Evolutionary conservation across 2,329 filamentous ascomycete genomes (phyloP).

Genomic region (Aspergillus fischeri): DNA sequence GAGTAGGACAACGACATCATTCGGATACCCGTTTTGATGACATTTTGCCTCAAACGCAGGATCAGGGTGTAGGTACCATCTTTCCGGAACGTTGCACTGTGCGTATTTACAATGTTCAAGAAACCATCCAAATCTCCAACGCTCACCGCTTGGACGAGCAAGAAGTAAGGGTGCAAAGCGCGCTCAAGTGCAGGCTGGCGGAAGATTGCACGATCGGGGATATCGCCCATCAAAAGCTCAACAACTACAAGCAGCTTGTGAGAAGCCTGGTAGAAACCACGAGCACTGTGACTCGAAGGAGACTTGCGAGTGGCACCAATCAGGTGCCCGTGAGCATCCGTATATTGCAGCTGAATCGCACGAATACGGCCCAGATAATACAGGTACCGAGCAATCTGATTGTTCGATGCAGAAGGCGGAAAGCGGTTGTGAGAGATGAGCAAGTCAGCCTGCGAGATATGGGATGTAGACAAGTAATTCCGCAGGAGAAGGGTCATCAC

Average conservation of each 20-base stretch:
- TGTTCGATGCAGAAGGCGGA: slow-evolving; percentile 89
- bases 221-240: slow-evolving; percentile 96
- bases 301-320: slow-evolving; percentile 93
- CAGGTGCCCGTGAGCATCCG: slow-evolving; percentile 91
- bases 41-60: slow-evolving; percentile 90
- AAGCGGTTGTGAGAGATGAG: slow-evolving; percentile 95
- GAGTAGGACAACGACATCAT: slow-evolving; percentile 99
- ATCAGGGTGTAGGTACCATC: slow-evolving; percentile 96
- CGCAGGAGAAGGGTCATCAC: slow-evolving; percentile 92
- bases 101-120: slow-evolving; percentile 74
- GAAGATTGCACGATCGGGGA: slow-evolving; percentile 92
- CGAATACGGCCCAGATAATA: slow-evolving; percentile 97
- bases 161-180: slow-evolving; percentile 85
- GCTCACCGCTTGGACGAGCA: slow-evolving; percentile 89
- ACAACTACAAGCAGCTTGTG: slow-evolving; percentile 96
- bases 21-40: slow-evolving; percentile 98
- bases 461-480: slow-evolving; percentile 92
- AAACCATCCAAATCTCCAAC: slow-evolving; percentile 96
- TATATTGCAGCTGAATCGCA: slow-evolving; percentile 94
- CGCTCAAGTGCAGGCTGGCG: slow-evolving; percentile 82
- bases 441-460: slow-evolving; percentile 94
- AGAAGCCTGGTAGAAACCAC: slow-evolving; percentile 92
- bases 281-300: slow-evolving; percentile 80
- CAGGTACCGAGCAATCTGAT: slow-evolving; percentile 93
- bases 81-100: slow-evolving; percentile 80